Percentiles rank a stretch among this genome's conserved stretches.
Conservation (phyloP, 495 filamentous ascomycete genomes). For the Penicillium canescens region DNA sequence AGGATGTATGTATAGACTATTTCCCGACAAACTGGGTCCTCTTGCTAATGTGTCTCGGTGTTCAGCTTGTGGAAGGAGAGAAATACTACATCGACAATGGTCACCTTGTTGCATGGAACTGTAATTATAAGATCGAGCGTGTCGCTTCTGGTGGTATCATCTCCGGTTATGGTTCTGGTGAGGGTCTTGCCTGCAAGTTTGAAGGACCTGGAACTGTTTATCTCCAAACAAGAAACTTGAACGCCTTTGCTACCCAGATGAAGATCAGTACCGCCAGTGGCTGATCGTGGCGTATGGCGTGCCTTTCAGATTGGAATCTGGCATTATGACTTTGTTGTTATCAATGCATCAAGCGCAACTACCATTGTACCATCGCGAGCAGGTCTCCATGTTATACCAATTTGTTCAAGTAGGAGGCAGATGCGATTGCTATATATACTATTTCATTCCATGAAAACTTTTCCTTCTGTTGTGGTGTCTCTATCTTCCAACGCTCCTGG, state of each 20-base stretch:
- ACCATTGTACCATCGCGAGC: background rate
- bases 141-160: slow-evolving; percentile 88
- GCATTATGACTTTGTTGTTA: background rate
- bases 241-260: slow-evolving; percentile 52
- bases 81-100: slow-evolving; percentile 94
- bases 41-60: slow-evolving; percentile 9
- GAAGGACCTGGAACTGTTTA: slow-evolving; percentile 91
- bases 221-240: slow-evolving; percentile 86
- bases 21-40: background rate
- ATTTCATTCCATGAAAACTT: no score
- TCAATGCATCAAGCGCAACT: background rate
- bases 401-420: background rate
- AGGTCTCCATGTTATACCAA: slow-evolving; percentile 3
- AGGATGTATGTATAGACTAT: slow-evolving; percentile 67
- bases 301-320: no score
- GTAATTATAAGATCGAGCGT: slow-evolving; percentile 83
- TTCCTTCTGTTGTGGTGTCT: no score
- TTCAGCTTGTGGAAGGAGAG: slow-evolving; percentile 71
- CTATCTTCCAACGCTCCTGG: no score
- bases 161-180: slow-evolving; percentile 71
- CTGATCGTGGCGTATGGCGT: slow-evolving; percentile 1
- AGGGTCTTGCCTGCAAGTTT: slow-evolving; percentile 93
- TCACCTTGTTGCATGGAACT: slow-evolving; percentile 96
- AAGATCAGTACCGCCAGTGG: slow-evolving; percentile 30
- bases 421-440: no score